phyloP scores from a whole-genome alignment of 768 basidiomycete genomes.

The Lentinus tigrinus region DNA sequence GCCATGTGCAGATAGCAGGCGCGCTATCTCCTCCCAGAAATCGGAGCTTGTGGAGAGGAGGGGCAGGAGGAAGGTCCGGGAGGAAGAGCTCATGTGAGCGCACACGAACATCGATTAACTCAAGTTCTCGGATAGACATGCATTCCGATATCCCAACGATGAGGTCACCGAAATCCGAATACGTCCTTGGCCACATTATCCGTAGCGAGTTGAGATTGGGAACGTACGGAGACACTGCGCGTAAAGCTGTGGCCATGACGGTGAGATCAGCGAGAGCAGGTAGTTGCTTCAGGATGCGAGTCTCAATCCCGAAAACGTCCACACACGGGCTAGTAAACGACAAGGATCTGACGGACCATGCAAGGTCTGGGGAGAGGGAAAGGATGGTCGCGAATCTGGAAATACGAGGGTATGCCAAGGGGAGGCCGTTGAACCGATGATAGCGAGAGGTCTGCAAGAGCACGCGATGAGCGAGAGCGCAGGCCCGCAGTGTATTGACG shows the following conservation, averaged over 20 bases:
- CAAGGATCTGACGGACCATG: slow-evolving; percentile 2
- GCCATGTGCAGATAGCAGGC: neutral
- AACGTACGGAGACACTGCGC: neutral
- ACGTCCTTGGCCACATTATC: no score
- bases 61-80: neutral
- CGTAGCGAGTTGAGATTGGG: no score
- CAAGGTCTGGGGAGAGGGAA: slow-evolving; percentile 4
- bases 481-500: slow-evolving; percentile 7
- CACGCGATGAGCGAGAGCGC: slow-evolving; percentile 10
- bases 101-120: neutral
- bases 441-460: slow-evolving; percentile 16
- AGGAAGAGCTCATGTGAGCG: neutral
- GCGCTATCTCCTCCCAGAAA: neutral
- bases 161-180: neutral
- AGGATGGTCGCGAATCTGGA: neutral
- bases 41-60: neutral
- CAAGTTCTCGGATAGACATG: neutral
- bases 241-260: neutral
- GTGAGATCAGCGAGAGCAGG: neutral
- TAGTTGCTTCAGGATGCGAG: neutral
- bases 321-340: neutral
- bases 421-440: slow-evolving; percentile 10
- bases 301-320: neutral
- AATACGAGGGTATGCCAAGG: neutral
- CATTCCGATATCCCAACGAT: neutral